Base-by-base conservation (phyloP, 306 rosid species). In the Aeschynomene evenia region DNA sequence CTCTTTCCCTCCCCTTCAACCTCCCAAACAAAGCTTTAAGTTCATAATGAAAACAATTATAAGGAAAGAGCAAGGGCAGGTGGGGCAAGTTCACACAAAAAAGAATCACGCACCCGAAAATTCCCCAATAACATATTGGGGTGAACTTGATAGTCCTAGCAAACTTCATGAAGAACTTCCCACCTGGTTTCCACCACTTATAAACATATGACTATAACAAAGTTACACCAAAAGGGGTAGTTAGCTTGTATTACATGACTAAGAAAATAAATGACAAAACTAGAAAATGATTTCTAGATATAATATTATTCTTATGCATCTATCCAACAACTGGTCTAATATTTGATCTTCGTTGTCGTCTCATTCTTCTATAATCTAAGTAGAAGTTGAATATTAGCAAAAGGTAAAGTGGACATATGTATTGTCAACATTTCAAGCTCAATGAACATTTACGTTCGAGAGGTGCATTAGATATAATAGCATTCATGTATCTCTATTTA, bases 121-220 rank as follows among this genome's bases (percentile, higher is more conserved):
- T 51, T 77, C 98, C 98, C 98, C 96, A 90, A 67, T 88, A 93
- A 67, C 56, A 78, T 60, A 93, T 55, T 21, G 97, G 98, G 42
- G 91, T 71, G 86, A 93, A 90, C 84, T 74, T 93, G 78, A 93
- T 80, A 60, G 82, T 86, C 75, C 98, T 82, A 10, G 96, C 76
- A 53, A 88, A 67, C 75, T 82, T 86, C 76, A 79, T 84, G 70
- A 83, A 52, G 4, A 86, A 24, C 75, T 86, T 81, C 78, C 97
- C 97, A 29, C 86, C 61, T 28, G 97, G 97, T 78, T 85, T 93
- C 97, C 96, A 93, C 98, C 98, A 93, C 43, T 81, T 84, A 72
- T 86, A 93, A 73, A 85, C 80, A 64, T 83, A 56, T 71, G 97
- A 88, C 96, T 93, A 73, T 59, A 68, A 20, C 66, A 83, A 40